Percentiles rank a stretch among this genome's conserved stretches.
Evolutionary conservation across 768 basidiomycete species (phyloP).

Genomic region (Trametes cingulata): DNA sequence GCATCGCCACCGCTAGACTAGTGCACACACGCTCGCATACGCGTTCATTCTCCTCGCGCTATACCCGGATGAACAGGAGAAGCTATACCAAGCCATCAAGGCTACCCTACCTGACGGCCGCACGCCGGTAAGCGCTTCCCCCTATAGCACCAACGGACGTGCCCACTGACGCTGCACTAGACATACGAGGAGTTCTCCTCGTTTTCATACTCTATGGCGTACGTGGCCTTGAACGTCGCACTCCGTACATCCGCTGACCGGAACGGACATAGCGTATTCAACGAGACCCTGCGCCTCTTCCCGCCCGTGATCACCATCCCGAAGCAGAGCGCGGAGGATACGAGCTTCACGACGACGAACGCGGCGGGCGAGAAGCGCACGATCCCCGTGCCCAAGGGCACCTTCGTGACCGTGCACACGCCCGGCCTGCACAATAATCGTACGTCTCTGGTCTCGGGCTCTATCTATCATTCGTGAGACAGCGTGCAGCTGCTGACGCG

Average conservation of each 20-base stretch:
- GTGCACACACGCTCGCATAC: slow-evolving; percentile 36
- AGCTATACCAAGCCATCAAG: slow-evolving; percentile 36
- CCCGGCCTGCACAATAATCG: slow-evolving; percentile 34
- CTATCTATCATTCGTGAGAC: background rate
- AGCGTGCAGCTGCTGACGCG: background rate
- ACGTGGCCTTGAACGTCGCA: background rate
- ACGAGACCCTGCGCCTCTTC: slow-evolving; percentile 36
- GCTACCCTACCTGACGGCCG: slow-evolving; percentile 27
- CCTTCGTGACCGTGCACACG: slow-evolving; percentile 22
- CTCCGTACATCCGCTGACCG: background rate
- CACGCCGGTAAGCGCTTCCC: slow-evolving; percentile 26
- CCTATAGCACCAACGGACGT: background rate
- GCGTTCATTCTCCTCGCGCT: slow-evolving; percentile 39
- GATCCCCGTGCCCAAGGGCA: slow-evolving; percentile 28
- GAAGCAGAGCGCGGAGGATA: slow-evolving; percentile 25
- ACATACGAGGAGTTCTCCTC: slow-evolving; percentile 33
- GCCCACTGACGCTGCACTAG: slow-evolving; percentile 10
- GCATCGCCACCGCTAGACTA: slow-evolving; percentile 27
- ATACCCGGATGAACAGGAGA: slow-evolving; percentile 43
- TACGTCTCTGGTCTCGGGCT: slow-evolving; percentile 13
- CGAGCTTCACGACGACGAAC: slow-evolving; percentile 22
- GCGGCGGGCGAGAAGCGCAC: slow-evolving; percentile 24
- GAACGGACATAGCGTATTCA: slow-evolving; percentile 28
- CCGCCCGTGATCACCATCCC: slow-evolving; percentile 29
- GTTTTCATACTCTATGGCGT: slow-evolving; percentile 31